Evolutionary conservation across 2,329 filamentous ascomycete species (phyloP), one percentile per base, ranked within the genome.

Genomic region (Trichothecium sympodiale): DNA sequence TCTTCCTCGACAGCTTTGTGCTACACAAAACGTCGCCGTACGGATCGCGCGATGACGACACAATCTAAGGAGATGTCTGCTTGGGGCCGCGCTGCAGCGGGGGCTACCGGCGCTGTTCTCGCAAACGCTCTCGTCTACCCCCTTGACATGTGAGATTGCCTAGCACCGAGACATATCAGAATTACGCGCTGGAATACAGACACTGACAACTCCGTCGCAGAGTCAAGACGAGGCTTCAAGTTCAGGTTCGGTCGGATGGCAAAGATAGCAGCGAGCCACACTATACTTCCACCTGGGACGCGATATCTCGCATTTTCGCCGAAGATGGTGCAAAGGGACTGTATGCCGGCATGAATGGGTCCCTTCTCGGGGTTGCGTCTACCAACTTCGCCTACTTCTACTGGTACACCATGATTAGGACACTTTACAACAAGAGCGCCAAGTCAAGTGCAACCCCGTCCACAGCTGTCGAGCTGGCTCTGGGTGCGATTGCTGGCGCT

Each of bases 351-450:
- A 88, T 98, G 56, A 71, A 77, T 41, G 88, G 89, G 34, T 78
- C 88, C 4, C 67, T 98, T 14, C 64, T 96, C 35, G 91, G 91
- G 36, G 91, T 98, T 26, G 89, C 87, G 2, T 95, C 88, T 17
- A 96, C 89, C 35, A 98, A 98, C 60, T 98, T 98, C 56, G 91
- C 91, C 50, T 98, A 98, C 64, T 98, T 98, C 58, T 98, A 98
- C 65, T 96, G 89, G 88, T 96, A 96, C 58, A 89, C 86, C 5
- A 64, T 91, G 18, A 85, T 95, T 23, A 78, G 91, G 43, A 77
- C 77, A 13, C 60, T 94, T 15, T 96, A 96, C 57, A 61, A 84
- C 46, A 73, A 72, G 45, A 64, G 74, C 29, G 57, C 69, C 42
- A 73, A 71, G 46, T 55, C 54, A 13, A 46, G 55, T 4, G 52